Percentiles rank a stretch among this genome's conserved stretches.
These are phyloP conservation scores for Mycena citricolor DNA, from an alignment of 1,284 basidiomycete species.

Conservation along the genomic window DNA sequence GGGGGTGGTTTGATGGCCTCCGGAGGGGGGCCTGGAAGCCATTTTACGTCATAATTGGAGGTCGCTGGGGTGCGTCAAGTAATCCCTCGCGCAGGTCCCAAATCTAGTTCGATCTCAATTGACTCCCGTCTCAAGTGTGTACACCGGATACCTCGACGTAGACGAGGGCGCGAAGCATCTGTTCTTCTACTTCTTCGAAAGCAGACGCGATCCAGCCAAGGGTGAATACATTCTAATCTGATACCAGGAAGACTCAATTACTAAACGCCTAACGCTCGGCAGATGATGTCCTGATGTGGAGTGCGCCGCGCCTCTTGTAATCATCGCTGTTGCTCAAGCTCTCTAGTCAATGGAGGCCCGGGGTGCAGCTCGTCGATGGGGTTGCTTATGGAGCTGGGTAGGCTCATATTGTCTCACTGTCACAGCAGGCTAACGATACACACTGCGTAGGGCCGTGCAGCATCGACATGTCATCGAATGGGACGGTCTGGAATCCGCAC, in stretches of 20 bases:
- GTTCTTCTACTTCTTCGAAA: slow-evolving; percentile 89
- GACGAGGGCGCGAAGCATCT: slow-evolving; percentile 47
- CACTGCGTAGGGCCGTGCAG: slow-evolving; percentile 49
- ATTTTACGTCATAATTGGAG: too few species aligned
- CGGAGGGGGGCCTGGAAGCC: too few species aligned
- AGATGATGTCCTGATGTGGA: slow-evolving; percentile 71
- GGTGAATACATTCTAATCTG: slow-evolving; percentile 37
- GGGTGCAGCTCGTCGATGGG: slow-evolving; percentile 50
- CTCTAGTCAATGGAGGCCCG: slow-evolving; percentile 53
- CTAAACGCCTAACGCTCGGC: too few species aligned
- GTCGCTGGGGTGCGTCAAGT: too few species aligned
- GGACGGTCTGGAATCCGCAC: slow-evolving; percentile 62
- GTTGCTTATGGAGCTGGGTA: slow-evolving; percentile 68
- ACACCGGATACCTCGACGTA: slow-evolving; percentile 64
- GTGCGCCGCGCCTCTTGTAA: not conserved
- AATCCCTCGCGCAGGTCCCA: too few species aligned
- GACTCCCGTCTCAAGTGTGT: slow-evolving; percentile 48
- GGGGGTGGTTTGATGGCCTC: too few species aligned
- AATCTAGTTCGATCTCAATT: too few species aligned
- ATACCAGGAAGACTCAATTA: too few species aligned
- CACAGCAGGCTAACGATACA: not conserved
- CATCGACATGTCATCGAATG: slow-evolving; percentile 50
- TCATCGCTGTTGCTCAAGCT: not conserved
- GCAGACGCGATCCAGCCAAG: slow-evolving; percentile 60
- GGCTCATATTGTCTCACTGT: not conserved